Evolutionary conservation across 1,139 yeast genomes (phyloP).

Genomic region (Suhomyces anneliseae): DNA sequence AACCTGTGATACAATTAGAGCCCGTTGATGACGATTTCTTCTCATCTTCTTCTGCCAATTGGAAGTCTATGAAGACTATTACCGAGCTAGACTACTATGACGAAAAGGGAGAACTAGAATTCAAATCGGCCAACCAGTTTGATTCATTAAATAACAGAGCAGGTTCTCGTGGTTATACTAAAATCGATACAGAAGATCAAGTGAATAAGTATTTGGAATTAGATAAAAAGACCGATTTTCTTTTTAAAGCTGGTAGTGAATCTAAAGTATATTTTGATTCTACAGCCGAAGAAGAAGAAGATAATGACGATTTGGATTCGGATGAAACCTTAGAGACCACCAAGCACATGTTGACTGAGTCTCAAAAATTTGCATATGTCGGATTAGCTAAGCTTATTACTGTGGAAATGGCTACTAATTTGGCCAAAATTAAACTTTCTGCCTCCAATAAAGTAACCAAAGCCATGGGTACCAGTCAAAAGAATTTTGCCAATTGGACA

Average conservation of each 20-base stretch:
- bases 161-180: constrained; percentile 67
- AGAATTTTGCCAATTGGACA: constrained; percentile 85
- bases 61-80: constrained; percentile 57
- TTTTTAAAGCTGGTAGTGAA: constrained; percentile 48
- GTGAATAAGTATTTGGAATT: constrained; percentile 73
- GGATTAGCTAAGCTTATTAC: constrained; percentile 78
- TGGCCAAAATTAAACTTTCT: constrained; percentile 61
- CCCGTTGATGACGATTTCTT: constrained; percentile 39
- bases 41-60: constrained; percentile 27
- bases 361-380: constrained; percentile 88
- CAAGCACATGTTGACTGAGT: constrained; percentile 74
- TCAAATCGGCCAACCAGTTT: constrained; percentile 23
- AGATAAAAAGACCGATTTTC: constrained; percentile 79
- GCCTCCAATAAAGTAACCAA: constrained; percentile 55
- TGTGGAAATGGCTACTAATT: constrained; percentile 77
- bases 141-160: constrained; percentile 25
- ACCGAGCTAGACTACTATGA: constrained; percentile 53
- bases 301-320: constrained; percentile 47
- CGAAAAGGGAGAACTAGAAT: constrained; percentile 51
- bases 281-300: constrained; percentile 15
- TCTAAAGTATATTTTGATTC: constrained; percentile 5
- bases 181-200: constrained; percentile 85
- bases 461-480: constrained; percentile 67
- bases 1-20: background rate
- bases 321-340: constrained; percentile 75